Evolutionary conservation across 2,329 filamentous ascomycete genomes (phyloP).

Genomic region (Aureobasidium sp.): DNA sequence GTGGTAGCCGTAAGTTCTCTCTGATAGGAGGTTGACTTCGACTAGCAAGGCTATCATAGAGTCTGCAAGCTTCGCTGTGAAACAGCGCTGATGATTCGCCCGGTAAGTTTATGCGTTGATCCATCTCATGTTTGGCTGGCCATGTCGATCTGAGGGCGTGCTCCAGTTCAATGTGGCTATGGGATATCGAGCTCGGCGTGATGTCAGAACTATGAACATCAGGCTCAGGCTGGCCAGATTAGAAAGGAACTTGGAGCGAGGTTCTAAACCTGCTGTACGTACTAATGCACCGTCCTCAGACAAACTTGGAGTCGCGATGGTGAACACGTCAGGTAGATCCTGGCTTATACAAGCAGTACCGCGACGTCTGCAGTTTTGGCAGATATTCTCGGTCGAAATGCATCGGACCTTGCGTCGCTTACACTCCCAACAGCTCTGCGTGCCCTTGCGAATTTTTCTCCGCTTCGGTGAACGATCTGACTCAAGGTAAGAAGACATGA

Average conservation of each 20-base stretch:
- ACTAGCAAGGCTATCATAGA: neutral
- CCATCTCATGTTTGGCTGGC: neutral
- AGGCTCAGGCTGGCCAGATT: neutral
- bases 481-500: neutral
- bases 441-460: neutral
- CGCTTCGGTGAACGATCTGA: neutral
- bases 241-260: neutral
- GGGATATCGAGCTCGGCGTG: neutral
- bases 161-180: neutral
- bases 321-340: neutral
- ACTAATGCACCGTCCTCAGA: neutral
- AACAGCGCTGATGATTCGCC: neutral
- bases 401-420: conserved; percentile 1
- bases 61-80: neutral
- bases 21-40: neutral
- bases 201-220: neutral
- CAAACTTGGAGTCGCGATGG: neutral
- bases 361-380: neutral
- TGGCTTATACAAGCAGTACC: neutral
- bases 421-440: neutral
- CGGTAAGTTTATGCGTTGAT: neutral
- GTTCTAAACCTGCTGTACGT: neutral
- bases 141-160: neutral
- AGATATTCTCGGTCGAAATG: neutral
- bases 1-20: neutral